Evolutionary conservation across 2,329 filamentous ascomycete genomes (phyloP), one percentile per base, ranked within the genome.

Genomic region (Verticillium albo-atrum): DNA sequence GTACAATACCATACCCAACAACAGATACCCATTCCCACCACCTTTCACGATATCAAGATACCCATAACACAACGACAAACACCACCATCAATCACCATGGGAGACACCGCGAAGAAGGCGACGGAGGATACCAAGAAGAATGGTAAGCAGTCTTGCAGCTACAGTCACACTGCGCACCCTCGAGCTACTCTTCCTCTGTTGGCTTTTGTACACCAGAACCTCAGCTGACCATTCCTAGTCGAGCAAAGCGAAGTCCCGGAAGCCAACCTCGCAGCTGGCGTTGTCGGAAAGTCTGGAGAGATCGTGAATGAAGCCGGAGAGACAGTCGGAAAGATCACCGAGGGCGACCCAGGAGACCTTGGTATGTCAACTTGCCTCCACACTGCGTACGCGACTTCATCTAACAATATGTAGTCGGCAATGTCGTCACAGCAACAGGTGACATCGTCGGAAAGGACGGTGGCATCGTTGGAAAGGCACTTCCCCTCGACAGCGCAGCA

Each of bases 281-380:
- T 75, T 55, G 78, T 81, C 56, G 77, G 75, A 66, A 75, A 79
- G 61, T 65, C 69, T 25, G 79, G 79, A 17, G 77, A 79, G 17
- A 75, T 80, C 20, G 68, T 81, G 37, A 77, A 81, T 59, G 68
- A 75, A 12, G 66, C 74, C 12, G 79, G 77, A 56, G 77, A 79
- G 56, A 71, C 69, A 9, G 66, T 81, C 50, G 78, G 78, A 58
- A 77, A 70, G 61, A 69, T 81, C 59, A 70, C 71, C 56, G 74
- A 76, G 50, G 72, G 75, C 25, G 73, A 80, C 51, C 64, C 74
- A 30, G 70, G 74, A 57, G 73, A 77, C 34, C 70, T 81, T 12
- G 55, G 55, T 57, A 34, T 14, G 26, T 28, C 51, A 20, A n/a
- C 25, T 6, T 25, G 14, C 26, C 25, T n/a, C 14, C 25, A 3